Base-by-base conservation (phyloP, 306 rosid genomes). In the Psophocarpus tetragonolobus region DNA sequence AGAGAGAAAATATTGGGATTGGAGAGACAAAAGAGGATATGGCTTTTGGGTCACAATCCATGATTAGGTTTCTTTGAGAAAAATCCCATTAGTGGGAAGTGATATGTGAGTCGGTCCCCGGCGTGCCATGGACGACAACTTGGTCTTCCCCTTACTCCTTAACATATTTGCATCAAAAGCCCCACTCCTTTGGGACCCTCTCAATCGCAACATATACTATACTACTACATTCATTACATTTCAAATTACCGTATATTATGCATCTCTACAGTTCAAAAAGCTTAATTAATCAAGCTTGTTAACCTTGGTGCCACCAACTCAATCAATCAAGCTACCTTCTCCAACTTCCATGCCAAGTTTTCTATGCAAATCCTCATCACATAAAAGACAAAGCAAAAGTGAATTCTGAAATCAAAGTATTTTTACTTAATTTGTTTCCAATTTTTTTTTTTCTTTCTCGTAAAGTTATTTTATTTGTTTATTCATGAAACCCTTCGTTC, bases 91-190 rank as follows among this genome's bases (percentile, higher is more conserved):
- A 84, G 83, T 83, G 83, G 83, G 77, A 81, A 71, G 79, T 81
- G 77, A 82, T 58, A 61, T 65, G 24, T 38, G 15, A 77, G 71
- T 76, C 20, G 87, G 85, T 85, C 77, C 85, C 53, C 29, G 75
- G 95, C 92, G 95, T 90, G 95, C 92, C 57, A 81, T 76, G 74
- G 67, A 84, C 75, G 92, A 88, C 95, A 90, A 70, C 11, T 20
- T 74, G 82, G 81, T 81, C 86, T 73, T 15, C 32, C 80, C 29
- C 75, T 18, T 24, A 18, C 58, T 30, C 77, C 27, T 79, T 30
- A 75, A 72, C 56, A 48, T 61, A 48, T 76, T 84, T 75, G 77
- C 87, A 85, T 85, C 67, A 68, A 86, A 83, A 77, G 82, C 27
- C 45, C 42, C 82, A 81, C 73, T 1, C 27, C 39, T 41, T 62